phyloP scores from a whole-genome alignment of 1,284 basidiomycete species.

The Nidula niveotomentosa region DNA sequence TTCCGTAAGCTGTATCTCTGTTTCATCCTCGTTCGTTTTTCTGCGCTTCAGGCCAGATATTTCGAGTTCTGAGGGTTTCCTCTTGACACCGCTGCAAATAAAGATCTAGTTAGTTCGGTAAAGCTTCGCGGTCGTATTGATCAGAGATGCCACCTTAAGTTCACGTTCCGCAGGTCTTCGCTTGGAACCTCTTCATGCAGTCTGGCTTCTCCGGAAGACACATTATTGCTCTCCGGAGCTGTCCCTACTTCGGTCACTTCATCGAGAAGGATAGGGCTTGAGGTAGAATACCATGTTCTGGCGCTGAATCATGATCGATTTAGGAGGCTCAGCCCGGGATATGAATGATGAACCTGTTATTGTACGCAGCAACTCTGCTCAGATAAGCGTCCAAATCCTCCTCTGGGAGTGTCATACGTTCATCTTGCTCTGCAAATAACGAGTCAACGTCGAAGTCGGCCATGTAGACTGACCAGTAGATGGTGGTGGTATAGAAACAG shows the following conservation, averaged over 20 bases:
- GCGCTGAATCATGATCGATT: too few species aligned
- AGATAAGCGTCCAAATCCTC: slow-evolving; percentile 37
- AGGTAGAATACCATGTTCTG: too few species aligned
- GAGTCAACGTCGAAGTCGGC: slow-evolving; percentile 31
- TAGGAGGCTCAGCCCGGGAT: not conserved
- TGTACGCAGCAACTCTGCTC: slow-evolving; percentile 16
- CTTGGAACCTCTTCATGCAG: not conserved
- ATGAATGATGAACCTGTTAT: slow-evolving; percentile 14
- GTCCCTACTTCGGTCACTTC: too few species aligned
- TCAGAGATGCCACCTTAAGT: not conserved
- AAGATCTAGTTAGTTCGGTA: not conserved
- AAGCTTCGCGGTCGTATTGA: not conserved
- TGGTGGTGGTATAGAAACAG: too few species aligned
- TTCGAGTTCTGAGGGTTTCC: not conserved
- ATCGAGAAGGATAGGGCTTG: too few species aligned
- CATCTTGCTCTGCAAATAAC: slow-evolving; percentile 55
- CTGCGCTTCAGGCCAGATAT: not conserved
- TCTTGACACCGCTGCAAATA: not conserved
- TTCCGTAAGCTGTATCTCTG: too few species aligned
- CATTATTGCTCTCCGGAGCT: too few species aligned
- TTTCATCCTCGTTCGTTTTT: not conserved
- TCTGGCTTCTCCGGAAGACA: too few species aligned
- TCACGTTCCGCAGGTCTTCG: not conserved
- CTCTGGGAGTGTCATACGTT: slow-evolving; percentile 51
- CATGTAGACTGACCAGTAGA: slow-evolving; percentile 1